phyloP scores from a whole-genome alignment of 73 alveolate genomes.

The Tetrahymena elliotti region DNA sequence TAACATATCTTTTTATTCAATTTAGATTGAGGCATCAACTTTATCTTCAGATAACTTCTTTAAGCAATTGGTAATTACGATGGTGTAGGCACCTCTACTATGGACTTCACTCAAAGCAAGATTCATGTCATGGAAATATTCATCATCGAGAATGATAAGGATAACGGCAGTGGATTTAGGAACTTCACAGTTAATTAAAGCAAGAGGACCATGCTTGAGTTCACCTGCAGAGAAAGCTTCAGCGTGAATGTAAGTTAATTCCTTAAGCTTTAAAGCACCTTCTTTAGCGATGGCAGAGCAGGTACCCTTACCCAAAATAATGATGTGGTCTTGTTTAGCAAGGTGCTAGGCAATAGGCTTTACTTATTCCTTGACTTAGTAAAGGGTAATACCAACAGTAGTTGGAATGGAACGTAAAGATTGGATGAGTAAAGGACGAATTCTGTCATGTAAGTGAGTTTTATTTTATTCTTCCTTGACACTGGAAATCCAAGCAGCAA shows the following conservation, averaged over 20 bases:
- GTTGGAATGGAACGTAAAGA: constrained; percentile 38
- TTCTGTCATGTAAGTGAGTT: constrained; percentile 1
- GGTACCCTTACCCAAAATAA: constrained; percentile 81
- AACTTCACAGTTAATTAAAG: constrained; percentile 49
- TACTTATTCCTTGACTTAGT: constrained; percentile 23
- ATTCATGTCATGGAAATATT: constrained; percentile 41
- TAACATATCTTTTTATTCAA: constrained; percentile 62
- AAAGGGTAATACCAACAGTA: constrained; percentile 37
- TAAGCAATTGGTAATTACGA: constrained; percentile 14
- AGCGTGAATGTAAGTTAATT: constrained; percentile 87
- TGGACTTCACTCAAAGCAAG: constrained; percentile 46
- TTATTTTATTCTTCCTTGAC: constrained; percentile 18
- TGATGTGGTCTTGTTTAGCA: constrained; percentile 42
- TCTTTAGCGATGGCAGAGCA: constrained; percentile 88
- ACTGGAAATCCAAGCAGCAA: constrained; percentile 44
- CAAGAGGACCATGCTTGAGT: constrained; percentile 81
- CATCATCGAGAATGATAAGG: constrained; percentile 57
- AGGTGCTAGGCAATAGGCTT: constrained; percentile 47
- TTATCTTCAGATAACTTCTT: not conserved
- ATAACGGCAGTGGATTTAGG: constrained; percentile 53
- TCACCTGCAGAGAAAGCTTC: constrained; percentile 95
- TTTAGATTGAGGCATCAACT: constrained; percentile 20
- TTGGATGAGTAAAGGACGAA: constrained; percentile 1
- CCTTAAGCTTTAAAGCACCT: constrained; percentile 92
- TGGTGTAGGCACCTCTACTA: constrained; percentile 41